A percentile compares a stretch with the other conserved stretches of the same genome.
Evolutionary conservation across 2,329 filamentous ascomycete species (phyloP).

Genomic region (Gremmenia infestans): DNA sequence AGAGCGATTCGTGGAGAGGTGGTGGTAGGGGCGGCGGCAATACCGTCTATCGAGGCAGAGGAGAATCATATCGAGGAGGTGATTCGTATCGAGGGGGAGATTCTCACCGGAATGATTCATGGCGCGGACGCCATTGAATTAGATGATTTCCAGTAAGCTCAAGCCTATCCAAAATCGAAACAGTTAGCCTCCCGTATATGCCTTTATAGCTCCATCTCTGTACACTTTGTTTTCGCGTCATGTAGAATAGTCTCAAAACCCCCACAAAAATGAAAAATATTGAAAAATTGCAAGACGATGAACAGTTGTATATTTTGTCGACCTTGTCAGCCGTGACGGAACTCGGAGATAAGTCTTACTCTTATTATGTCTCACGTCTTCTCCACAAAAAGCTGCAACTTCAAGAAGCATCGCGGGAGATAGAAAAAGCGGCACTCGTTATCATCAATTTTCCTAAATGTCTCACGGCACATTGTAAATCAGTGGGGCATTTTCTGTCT

Average conservation of each 20-base stretch:
- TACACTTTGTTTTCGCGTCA: not conserved
- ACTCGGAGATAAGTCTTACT: no score
- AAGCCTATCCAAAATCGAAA: not conserved
- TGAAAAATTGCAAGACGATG: not conserved
- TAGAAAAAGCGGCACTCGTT: no score
- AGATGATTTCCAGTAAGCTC: not conserved
- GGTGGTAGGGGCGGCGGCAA: not conserved
- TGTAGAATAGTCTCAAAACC: not conserved
- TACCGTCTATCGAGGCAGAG: not conserved
- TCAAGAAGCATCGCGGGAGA: no score
- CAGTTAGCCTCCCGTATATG: not conserved
- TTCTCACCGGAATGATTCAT: constrained; percentile 4
- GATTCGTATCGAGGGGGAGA: constrained; percentile 3
- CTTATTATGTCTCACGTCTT: no score
- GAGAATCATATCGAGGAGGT: constrained; percentile 9
- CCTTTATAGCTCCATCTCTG: not conserved
- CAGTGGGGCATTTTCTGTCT: no score
- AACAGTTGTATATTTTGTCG: no score
- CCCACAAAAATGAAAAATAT: not conserved
- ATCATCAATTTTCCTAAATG: no score
- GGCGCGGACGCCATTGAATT: constrained; percentile 13
- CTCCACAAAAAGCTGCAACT: no score
- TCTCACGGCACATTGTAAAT: no score
- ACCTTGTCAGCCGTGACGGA: no score
- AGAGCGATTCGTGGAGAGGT: constrained; percentile 11